Conservation (phyloP, 306 rosid genomes). For the Trichosanthes truncata region DNA sequence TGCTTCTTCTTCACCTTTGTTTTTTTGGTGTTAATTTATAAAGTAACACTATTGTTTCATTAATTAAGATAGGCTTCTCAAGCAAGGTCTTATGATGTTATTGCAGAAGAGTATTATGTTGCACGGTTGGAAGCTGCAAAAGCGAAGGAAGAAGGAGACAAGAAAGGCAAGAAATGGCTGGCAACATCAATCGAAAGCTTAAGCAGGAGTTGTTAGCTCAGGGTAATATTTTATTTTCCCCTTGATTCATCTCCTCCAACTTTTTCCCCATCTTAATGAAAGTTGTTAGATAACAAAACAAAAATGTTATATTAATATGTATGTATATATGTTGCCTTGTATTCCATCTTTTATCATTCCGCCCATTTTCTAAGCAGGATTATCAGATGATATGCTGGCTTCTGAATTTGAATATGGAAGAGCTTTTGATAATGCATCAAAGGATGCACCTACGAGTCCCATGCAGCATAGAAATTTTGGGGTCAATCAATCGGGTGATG, state of each 20-base stretch:
- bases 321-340: neutral
- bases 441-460: conserved; percentile 23
- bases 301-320: neutral
- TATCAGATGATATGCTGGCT: conserved; percentile 54
- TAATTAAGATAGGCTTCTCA: conserved; percentile 31
- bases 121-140: conserved; percentile 72
- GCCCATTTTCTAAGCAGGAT: conserved; percentile 45
- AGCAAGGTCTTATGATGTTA: conserved; percentile 65
- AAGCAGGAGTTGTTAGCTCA: conserved; percentile 67
- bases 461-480: conserved; percentile 17
- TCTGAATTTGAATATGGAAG: conserved; percentile 53
- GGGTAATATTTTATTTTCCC: conserved; percentile 35
- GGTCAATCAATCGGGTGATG: conserved; percentile 14
- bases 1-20: neutral
- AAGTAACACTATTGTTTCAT: conserved; percentile 14
- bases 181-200: conserved; percentile 56
- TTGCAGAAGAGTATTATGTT: conserved; percentile 66
- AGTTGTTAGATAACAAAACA: neutral
- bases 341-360: conserved; percentile 10
- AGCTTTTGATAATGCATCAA: conserved; percentile 28
- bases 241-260: conserved; percentile 13
- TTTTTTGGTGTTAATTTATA: neutral
- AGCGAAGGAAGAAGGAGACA: conserved; percentile 67
- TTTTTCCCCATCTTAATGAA: neutral
- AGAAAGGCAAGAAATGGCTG: conserved; percentile 66